These are phyloP conservation scores for Monosporascus ibericus DNA, from an alignment of 2,329 filamentous ascomycete genomes.

Conservation along the genomic window DNA sequence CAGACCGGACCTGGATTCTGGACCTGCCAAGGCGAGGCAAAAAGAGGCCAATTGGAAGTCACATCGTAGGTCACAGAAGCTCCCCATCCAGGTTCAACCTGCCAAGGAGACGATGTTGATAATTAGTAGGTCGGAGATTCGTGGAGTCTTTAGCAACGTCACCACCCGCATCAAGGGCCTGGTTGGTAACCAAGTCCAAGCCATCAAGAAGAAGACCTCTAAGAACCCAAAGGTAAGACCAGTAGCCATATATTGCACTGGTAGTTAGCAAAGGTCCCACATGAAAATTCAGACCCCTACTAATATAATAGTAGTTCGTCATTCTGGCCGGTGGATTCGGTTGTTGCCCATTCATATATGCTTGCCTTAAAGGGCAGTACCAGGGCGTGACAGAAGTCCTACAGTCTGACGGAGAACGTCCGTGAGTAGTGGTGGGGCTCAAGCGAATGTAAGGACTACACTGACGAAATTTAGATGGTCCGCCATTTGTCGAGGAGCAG, in stretches of 20 bases:
- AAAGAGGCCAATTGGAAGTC: not conserved
- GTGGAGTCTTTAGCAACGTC: constrained; percentile 16
- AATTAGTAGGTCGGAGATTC: constrained; percentile 14
- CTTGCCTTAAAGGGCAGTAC: not conserved
- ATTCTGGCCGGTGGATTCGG: not conserved
- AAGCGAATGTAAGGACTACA: not conserved
- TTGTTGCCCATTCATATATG: not conserved
- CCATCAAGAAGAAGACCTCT: constrained; percentile 8
- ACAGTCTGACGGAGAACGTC: not conserved
- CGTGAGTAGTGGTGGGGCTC: not conserved
- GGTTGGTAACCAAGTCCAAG: constrained; percentile 16
- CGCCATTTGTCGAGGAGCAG: not conserved
- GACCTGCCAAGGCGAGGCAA: constrained; percentile 4
- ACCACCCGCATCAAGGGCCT: constrained; percentile 14
- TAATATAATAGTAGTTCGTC: not conserved
- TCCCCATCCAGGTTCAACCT: constrained; percentile 6
- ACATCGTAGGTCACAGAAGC: not conserved
- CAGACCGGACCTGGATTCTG: constrained; percentile 4
- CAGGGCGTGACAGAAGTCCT: not conserved
- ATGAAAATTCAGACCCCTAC: not conserved
- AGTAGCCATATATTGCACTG: not conserved
- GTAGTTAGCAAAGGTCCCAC: too few species aligned
- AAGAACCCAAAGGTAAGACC: constrained; percentile 20
- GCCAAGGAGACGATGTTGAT: not conserved
- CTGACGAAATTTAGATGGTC: not conserved